Percentiles rank a stretch among this genome's conserved stretches.
Evolutionary conservation across 352 stramenopile species (phyloP).

Genomic region (Globisporangium radiosum): DNA sequence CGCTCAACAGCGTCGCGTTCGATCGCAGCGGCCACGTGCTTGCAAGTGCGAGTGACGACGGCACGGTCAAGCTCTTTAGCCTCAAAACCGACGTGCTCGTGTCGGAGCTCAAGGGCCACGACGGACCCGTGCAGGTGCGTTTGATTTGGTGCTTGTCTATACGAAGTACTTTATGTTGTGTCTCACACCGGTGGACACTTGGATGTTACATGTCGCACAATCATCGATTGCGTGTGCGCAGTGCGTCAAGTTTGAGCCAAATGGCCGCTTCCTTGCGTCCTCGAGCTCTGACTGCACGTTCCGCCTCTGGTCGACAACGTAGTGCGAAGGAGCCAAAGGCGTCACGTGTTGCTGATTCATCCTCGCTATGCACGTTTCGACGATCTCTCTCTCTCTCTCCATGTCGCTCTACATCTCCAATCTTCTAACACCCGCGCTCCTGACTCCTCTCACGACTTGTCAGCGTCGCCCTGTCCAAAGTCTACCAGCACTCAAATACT

Average conservation of each 20-base stretch:
- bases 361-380: not conserved
- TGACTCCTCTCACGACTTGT: too few relatives aligned
- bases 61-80: conserved; percentile 86
- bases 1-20: conserved; percentile 88
- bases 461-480: too few relatives aligned
- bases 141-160: not conserved
- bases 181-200: not conserved
- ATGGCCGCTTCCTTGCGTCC: conserved; percentile 84
- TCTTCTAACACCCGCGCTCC: not conserved
- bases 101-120: conserved; percentile 84
- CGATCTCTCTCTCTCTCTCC: conserved; percentile 4
- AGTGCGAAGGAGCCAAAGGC: too few relatives aligned
- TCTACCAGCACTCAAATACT: too few relatives aligned
- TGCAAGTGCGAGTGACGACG: conserved; percentile 87
- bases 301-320: conserved; percentile 71
- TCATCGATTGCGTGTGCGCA: conserved; percentile 10
- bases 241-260: conserved; percentile 88
- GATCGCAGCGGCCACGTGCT: conserved; percentile 86
- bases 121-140: conserved; percentile 90
- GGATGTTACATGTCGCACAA: too few relatives aligned
- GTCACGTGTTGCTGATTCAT: not conserved
- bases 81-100: conserved; percentile 63
- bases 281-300: conserved; percentile 92
- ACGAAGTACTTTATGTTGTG: not conserved
- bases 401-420: conserved; percentile 1